phyloP scores from a whole-genome alignment of 2,329 filamentous ascomycete species.

The Aspergillus texensis region DNA sequence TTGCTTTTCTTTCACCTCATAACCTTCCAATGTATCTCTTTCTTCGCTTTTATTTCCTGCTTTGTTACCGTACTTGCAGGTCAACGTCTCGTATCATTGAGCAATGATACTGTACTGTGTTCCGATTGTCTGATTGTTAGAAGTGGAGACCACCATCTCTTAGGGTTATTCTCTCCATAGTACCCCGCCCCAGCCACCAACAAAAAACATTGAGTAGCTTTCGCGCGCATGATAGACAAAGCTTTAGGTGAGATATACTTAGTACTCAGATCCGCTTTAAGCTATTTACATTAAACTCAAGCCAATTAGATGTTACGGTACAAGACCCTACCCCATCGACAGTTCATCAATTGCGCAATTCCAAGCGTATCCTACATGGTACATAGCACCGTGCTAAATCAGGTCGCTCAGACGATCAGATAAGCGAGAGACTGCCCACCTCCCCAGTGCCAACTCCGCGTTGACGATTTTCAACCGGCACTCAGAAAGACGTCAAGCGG shows the following conservation, averaged over 20 bases:
- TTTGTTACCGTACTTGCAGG: neutral
- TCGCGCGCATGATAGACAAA: neutral
- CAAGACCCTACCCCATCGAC: neutral
- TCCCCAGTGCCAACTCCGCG: neutral
- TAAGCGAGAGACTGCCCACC: neutral
- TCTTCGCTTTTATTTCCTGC: neutral
- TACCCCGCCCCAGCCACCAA: slow-evolving; percentile 1
- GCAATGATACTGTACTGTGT: neutral
- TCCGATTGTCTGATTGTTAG: neutral
- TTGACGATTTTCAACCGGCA: neutral
- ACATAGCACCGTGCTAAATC: neutral
- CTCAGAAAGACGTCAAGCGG: neutral
- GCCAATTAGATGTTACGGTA: neutral
- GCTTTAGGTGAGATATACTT: neutral
- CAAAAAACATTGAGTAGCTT: neutral
- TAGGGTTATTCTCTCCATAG: neutral
- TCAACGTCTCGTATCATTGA: neutral
- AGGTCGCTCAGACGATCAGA: neutral
- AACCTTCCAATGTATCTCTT: neutral
- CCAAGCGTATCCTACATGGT: neutral
- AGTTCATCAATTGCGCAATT: slow-evolving; percentile 1
- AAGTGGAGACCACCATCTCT: neutral
- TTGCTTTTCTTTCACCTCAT: neutral
- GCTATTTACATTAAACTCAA: neutral
- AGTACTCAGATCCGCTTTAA: slow-evolving; percentile 2